These are phyloP conservation scores for Ilex asprella DNA, from an alignment of 257 asterid species.

Conservation along the genomic window DNA sequence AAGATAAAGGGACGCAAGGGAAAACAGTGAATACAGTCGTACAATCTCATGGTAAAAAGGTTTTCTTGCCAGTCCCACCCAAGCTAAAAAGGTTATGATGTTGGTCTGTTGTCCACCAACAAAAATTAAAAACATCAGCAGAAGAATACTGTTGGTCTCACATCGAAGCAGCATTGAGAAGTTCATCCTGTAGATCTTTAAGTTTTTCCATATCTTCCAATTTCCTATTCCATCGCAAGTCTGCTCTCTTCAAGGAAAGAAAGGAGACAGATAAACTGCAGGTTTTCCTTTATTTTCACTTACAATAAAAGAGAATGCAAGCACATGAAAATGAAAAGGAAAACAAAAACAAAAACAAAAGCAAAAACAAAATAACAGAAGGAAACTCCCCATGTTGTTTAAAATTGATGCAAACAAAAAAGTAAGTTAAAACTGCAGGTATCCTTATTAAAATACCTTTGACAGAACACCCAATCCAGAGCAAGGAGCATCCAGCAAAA, in stretches of 20 bases:
- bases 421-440: neutral
- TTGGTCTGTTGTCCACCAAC: too few species aligned
- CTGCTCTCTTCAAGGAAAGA: slow-evolving; percentile 64
- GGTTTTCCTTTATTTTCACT: neutral
- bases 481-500: slow-evolving; percentile 92
- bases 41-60: too few species aligned
- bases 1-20: too few species aligned
- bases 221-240: slow-evolving; percentile 89
- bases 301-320: neutral
- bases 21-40: too few species aligned
- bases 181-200: slow-evolving; percentile 62
- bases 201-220: slow-evolving; percentile 87
- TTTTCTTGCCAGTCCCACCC: too few species aligned
- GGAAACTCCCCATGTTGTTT: neutral
- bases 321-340: neutral
- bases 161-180: slow-evolving; percentile 85
- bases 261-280: slow-evolving; percentile 12
- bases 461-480: slow-evolving; percentile 95
- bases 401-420: neutral
- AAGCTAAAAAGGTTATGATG: too few species aligned
- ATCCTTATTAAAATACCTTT: slow-evolving; percentile 44
- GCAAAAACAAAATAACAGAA: slow-evolving; percentile 1
- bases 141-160: slow-evolving; percentile 21
- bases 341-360: slow-evolving; percentile 6
- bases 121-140: too few species aligned